Base-by-base conservation (phyloP, 805 yeast species). In the Komagataella ulmi region DNA sequence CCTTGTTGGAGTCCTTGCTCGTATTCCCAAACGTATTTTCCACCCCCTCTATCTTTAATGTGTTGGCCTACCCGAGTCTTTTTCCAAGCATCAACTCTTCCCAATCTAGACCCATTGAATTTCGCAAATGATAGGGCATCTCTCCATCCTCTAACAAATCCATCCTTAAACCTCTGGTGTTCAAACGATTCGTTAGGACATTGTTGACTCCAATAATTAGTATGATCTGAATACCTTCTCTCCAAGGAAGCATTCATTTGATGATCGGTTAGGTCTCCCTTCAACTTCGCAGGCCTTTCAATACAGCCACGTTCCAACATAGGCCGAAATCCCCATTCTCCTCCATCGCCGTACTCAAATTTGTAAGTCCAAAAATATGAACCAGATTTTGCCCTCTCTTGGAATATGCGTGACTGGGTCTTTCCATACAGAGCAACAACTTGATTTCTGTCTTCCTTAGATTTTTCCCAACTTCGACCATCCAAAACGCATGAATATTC, bases 301-400 rank as follows among this genome's bases (percentile, higher is more conserved):
- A 81, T 64, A 7, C 81, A 77, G 1, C 88, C 88, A 50, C 68
- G 67, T 19, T 83, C 80, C 18, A 75, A 69, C 89, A 86, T 87
- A 44, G 88, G 85, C 21, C 75, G 73, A 66, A 88, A 83, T 49
- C 93, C 97, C 98, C 98, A 91, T 67, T 88, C 97, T 14, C 98
- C 98, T 46, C 97, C 97, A 61, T 83, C 84, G 2, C 97, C 97
- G 53, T 80, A 73, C 62, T 84, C 79, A 61, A 90, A 90, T 66
- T 88, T 88, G 64, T 69, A 85, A 1, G 96, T 86, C 98, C 98
- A 91, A 66, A 93, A 91, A 65, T 75, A 90, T 53, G 78, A 74
- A 0, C 98, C 98, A 52, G 80, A 75, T 7, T 72, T 64, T 1
- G 91, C 83, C 43, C 83, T 67, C 44, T 75, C 58, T 4, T 63